Conservation (phyloP, 768 basidiomycete species). For the Boletus patriciae region DNA sequence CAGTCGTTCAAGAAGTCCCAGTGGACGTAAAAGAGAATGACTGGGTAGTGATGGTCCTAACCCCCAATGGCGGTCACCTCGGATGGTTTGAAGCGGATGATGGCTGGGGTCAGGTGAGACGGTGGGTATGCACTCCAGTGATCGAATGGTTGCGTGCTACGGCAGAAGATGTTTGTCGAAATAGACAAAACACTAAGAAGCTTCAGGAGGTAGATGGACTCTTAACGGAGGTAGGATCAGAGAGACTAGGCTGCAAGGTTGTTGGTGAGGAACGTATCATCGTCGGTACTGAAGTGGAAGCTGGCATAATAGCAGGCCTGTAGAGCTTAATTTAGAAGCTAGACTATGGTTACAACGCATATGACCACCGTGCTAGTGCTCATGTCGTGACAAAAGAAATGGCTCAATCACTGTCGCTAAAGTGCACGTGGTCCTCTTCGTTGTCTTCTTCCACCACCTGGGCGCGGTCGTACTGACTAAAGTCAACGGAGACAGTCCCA, state of each 20-base stretch:
- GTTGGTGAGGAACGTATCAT: constrained; percentile 54
- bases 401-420: constrained; percentile 81
- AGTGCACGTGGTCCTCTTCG: constrained; percentile 63
- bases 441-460: constrained; percentile 46
- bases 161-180: constrained; percentile 50
- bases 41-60: constrained; percentile 60
- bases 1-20: constrained; percentile 65
- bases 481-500: constrained; percentile 81
- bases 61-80: constrained; percentile 70
- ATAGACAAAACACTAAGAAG: constrained; percentile 30
- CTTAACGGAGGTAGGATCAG: constrained; percentile 55
- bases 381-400: not conserved
- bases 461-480: constrained; percentile 83
- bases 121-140: constrained; percentile 73
- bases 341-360: constrained; percentile 9
- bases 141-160: constrained; percentile 68
- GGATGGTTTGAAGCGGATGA: constrained; percentile 74
- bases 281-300: constrained; percentile 52
- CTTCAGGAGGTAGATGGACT: constrained; percentile 59
- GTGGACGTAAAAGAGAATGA: constrained; percentile 53
- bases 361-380: constrained; percentile 4
- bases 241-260: constrained; percentile 58
- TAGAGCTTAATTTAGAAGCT: constrained; percentile 34
- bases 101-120: constrained; percentile 32
- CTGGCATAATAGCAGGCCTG: constrained; percentile 61